A percentile compares a stretch with the other conserved stretches of the same genome.
phyloP scores from a whole-genome alignment of 331 rosid species.

The Malus hybrid region DNA sequence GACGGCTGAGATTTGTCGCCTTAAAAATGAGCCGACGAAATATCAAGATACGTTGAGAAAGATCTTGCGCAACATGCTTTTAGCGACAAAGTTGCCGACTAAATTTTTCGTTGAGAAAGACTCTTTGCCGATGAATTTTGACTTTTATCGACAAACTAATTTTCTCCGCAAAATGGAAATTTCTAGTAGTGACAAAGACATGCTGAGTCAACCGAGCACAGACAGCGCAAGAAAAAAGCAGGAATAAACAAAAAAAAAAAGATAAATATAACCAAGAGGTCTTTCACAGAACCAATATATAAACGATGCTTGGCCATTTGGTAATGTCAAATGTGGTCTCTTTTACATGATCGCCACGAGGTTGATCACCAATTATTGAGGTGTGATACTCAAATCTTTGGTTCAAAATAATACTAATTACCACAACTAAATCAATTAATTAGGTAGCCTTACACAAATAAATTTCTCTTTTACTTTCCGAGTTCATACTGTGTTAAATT shows the following conservation, averaged over 20 bases:
- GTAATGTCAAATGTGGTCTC: not conserved
- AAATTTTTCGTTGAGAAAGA: too few species aligned
- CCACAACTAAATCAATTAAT: not conserved
- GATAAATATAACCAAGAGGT: constrained; percentile 13
- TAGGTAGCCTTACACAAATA: not conserved
- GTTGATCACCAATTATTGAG: constrained; percentile 15
- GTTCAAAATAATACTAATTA: not conserved
- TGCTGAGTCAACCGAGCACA: constrained; percentile 41
- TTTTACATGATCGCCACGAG: not conserved
- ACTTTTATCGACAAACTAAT: too few species aligned
- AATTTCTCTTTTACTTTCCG: not conserved
- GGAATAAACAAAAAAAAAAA: not conserved
- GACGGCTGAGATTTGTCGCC: too few species aligned
- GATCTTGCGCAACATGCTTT: too few species aligned
- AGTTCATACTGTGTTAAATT: not conserved
- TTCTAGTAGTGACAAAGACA: constrained; percentile 9
- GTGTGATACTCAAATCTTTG: not conserved
- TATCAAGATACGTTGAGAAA: too few species aligned
- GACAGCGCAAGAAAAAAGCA: constrained; percentile 9
- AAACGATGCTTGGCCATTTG: not conserved
- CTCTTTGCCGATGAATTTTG: too few species aligned
- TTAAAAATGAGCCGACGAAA: too few species aligned
- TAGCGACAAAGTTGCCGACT: too few species aligned
- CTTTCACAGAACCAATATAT: too few species aligned
- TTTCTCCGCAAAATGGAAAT: too few species aligned